A percentile compares a stretch with the other conserved stretches of the same genome.
Conservation (phyloP, 805 yeast genomes). For the Millerozyma acaciae region DNA sequence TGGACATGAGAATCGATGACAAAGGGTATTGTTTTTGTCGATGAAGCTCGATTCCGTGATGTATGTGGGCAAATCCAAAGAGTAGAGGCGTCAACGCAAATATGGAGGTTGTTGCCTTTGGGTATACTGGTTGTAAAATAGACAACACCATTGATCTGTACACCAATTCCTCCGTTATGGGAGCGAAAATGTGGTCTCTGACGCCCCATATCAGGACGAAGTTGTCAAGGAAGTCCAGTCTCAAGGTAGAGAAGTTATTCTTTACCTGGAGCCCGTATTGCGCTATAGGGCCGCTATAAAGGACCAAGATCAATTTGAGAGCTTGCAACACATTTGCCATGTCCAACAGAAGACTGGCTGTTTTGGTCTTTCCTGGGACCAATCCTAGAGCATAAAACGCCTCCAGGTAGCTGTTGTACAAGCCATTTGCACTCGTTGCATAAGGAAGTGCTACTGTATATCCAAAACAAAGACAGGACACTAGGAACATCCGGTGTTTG, state of each 20-base stretch:
- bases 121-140: conserved; percentile 15
- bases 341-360: conserved; percentile 8
- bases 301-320: conserved; percentile 20
- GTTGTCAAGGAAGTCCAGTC: conserved; percentile 16
- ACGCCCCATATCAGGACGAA: conserved; percentile 36
- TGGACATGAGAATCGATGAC: conserved; percentile 30
- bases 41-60: conserved; percentile 58
- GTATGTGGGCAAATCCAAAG: conserved; percentile 77
- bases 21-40: conserved; percentile 18
- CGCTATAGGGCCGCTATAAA: conserved; percentile 49
- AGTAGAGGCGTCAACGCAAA: conserved; percentile 49
- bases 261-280: conserved; percentile 22
- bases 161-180: conserved; percentile 73
- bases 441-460: conserved; percentile 29
- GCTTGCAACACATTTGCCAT: conserved; percentile 11
- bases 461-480: conserved; percentile 26
- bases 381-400: conserved; percentile 25
- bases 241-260: conserved; percentile 10
- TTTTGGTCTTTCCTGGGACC: conserved; percentile 28
- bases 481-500: conserved; percentile 35
- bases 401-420: conserved; percentile 4
- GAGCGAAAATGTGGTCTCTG: conserved; percentile 65
- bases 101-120: background rate
- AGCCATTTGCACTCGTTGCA: conserved; percentile 14
- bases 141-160: conserved; percentile 49